Evolutionary conservation across 1,284 basidiomycete species (phyloP).

Genomic region (Ganoderma meredithae): DNA sequence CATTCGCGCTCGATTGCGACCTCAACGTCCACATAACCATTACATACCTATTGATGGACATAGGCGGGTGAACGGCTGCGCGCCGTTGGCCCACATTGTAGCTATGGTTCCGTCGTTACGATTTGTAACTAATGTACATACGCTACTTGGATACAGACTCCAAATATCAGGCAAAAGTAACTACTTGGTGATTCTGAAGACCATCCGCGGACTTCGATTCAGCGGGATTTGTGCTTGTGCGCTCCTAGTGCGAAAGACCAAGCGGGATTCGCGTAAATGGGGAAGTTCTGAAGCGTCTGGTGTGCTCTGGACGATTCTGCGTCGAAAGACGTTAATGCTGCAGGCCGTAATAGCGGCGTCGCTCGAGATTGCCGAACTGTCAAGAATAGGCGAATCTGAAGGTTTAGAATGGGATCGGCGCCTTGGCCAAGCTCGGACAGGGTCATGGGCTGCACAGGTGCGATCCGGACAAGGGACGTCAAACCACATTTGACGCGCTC

Average conservation of each 20-base stretch:
- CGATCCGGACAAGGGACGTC: background rate
- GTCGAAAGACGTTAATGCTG: background rate
- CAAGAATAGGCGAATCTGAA: background rate
- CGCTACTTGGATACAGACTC: conserved; percentile 14
- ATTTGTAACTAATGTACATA: conserved; percentile 22
- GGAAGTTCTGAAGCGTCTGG: too few species aligned
- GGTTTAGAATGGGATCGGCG: conserved; percentile 2
- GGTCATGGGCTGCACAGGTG: background rate
- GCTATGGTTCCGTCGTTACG: conserved; percentile 13
- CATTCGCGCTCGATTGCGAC: background rate
- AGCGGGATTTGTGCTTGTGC: too few species aligned
- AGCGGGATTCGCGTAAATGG: too few species aligned
- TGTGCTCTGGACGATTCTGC: too few species aligned
- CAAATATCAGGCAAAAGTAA: background rate
- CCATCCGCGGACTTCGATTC: too few species aligned
- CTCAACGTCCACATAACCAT: background rate
- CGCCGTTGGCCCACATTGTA: conserved; percentile 29
- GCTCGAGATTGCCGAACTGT: background rate
- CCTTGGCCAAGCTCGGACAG: background rate
- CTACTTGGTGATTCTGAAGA: too few species aligned
- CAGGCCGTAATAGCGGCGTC: background rate
- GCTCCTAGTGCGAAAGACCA: too few species aligned
- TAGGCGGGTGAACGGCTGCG: too few species aligned
- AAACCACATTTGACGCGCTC: background rate
- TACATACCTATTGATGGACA: background rate